phyloP scores from a whole-genome alignment of 495 filamentous ascomycete genomes.

The Lepidopterella palustris region DNA sequence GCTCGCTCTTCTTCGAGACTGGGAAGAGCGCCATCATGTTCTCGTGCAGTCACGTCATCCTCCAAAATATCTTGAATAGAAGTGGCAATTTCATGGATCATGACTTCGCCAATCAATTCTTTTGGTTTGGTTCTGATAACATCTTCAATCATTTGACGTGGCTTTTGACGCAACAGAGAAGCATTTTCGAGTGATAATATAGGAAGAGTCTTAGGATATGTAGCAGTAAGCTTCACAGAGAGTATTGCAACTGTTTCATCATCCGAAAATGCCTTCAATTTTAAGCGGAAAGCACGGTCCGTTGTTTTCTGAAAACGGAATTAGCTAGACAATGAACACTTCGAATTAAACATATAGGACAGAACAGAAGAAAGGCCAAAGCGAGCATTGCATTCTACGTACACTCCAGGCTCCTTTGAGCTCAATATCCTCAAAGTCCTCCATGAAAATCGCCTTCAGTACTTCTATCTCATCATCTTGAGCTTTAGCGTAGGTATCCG shows the following conservation, averaged over 20 bases:
- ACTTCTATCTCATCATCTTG: conserved; percentile 86
- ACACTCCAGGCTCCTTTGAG: conserved; percentile 83
- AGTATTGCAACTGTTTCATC: conserved; percentile 58
- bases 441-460: conserved; percentile 82
- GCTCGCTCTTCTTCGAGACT: conserved; percentile 88
- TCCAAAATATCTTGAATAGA: conserved; percentile 83
- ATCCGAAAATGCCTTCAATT: conserved; percentile 63
- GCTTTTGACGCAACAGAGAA: conserved; percentile 54
- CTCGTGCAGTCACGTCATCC: conserved; percentile 69
- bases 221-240: conserved; percentile 71
- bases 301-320: conserved; percentile 50
- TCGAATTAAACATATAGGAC: no score
- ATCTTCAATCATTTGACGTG: conserved; percentile 59
- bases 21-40: conserved; percentile 64
- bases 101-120: conserved; percentile 67
- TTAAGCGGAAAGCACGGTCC: conserved; percentile 73
- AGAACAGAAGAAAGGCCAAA: neutral
- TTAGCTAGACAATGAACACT: no score
- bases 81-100: conserved; percentile 83
- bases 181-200: conserved; percentile 63
- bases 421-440: conserved; percentile 75
- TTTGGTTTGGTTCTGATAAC: conserved; percentile 65
- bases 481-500: conserved; percentile 62
- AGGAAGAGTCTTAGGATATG: conserved; percentile 85
- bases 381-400: conserved; percentile 19